Conservation (phyloP, 495 filamentous ascomycete species). For the Aspergillus bertholletiae region DNA sequence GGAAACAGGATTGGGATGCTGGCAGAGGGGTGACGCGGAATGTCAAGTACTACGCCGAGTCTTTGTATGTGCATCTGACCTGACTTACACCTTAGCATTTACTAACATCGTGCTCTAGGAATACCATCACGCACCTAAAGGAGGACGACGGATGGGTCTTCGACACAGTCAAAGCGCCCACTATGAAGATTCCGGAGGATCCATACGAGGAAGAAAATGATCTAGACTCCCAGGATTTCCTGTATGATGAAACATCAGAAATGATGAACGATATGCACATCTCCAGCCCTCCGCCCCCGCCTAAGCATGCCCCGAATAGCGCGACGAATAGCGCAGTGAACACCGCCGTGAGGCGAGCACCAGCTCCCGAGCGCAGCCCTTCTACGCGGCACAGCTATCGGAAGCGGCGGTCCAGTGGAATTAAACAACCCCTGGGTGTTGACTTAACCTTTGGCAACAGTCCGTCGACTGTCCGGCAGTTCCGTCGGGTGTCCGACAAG, state of each 20-base stretch:
- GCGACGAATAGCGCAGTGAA: conserved; percentile 29
- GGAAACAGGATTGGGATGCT: conserved; percentile 75
- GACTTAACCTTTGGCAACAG: conserved; percentile 89
- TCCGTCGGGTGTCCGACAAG: conserved; percentile 79
- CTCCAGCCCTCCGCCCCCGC: conserved; percentile 31
- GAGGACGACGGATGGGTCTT: conserved; percentile 96
- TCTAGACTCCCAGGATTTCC: conserved; percentile 23
- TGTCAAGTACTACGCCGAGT: conserved; percentile 87
- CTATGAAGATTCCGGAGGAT: conserved; percentile 40
- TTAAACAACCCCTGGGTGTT: conserved; percentile 75
- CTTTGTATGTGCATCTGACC: conserved; percentile 49
- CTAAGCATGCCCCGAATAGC: conserved; percentile 35
- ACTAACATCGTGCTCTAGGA: conserved; percentile 32
- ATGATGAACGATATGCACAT: conserved; percentile 41
- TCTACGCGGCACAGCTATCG: conserved; percentile 40
- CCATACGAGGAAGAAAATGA: conserved; percentile 33
- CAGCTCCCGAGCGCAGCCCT: conserved; percentile 42
- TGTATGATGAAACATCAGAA: conserved; percentile 31
- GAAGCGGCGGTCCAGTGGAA: conserved; percentile 49
- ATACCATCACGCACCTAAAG: conserved; percentile 55
- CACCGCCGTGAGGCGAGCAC: conserved; percentile 50
- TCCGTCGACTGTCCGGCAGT: conserved; percentile 83
- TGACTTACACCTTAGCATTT: not conserved
- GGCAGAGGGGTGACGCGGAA: conserved; percentile 57
- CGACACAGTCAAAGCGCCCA: conserved; percentile 78